These are phyloP conservation scores for Mycena citricolor DNA, from an alignment of 1,284 basidiomycete species.

Conservation along the genomic window DNA sequence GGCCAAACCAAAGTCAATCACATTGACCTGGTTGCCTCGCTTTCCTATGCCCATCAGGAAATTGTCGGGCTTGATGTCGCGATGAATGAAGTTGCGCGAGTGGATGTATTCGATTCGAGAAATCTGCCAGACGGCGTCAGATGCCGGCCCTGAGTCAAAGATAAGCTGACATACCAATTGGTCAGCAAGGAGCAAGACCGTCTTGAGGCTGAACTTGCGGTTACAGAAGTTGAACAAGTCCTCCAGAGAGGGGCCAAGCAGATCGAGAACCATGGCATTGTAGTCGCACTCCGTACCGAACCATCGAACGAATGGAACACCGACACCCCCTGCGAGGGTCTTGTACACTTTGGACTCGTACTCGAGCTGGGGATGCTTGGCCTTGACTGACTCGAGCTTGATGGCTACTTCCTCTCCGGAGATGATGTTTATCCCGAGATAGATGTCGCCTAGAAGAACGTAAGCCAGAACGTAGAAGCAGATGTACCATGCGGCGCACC, in stretches of 20 bases:
- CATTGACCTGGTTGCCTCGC: constrained; percentile 88
- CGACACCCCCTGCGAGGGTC: constrained; percentile 89
- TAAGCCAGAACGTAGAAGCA: too few relatives aligned
- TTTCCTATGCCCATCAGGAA: constrained; percentile 92
- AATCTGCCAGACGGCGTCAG: constrained; percentile 32
- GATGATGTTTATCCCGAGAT: constrained; percentile 92
- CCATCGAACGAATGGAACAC: constrained; percentile 95
- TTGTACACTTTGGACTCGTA: constrained; percentile 93
- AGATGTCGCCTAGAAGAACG: constrained; percentile 95
- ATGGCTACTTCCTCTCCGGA: constrained; percentile 97
- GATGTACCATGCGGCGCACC: constrained; percentile 77
- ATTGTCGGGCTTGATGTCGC: constrained; percentile 93
- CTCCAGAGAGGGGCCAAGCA: constrained; percentile 90
- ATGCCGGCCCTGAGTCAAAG: neutral
- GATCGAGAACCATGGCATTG: constrained; percentile 96
- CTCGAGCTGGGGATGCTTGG: constrained; percentile 55
- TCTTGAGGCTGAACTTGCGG: constrained; percentile 89
- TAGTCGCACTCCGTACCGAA: constrained; percentile 93
- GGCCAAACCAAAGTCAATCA: constrained; percentile 89
- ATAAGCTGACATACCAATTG: constrained; percentile 68
- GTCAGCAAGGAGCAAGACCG: constrained; percentile 87
- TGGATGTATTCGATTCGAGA: constrained; percentile 41
- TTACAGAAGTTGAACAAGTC: constrained; percentile 97
- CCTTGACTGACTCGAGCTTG: constrained; percentile 85
- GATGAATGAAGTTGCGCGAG: constrained; percentile 81